phyloP scores from a whole-genome alignment of 73 alveolate species.

The Paraurostyla sp. region DNA sequence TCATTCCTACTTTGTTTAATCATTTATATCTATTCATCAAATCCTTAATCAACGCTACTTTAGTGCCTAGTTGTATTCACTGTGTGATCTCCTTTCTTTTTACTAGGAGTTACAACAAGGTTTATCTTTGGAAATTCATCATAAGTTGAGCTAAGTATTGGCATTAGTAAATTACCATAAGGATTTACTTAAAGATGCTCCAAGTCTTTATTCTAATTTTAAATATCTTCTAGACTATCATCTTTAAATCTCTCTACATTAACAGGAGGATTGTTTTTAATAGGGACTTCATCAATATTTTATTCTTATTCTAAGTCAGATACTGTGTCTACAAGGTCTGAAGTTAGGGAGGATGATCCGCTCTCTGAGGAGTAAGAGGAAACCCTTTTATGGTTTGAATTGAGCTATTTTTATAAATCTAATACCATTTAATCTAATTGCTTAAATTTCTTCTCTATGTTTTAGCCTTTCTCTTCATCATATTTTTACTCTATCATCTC shows the following conservation, averaged over 20 bases:
- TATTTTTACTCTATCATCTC: background rate
- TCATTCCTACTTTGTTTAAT: background rate
- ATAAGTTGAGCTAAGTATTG: too few relatives aligned
- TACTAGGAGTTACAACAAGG: too few relatives aligned
- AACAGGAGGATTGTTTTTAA: background rate
- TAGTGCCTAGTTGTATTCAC: too few relatives aligned
- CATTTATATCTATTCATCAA: too few relatives aligned
- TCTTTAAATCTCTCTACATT: background rate
- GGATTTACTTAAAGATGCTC: too few relatives aligned
- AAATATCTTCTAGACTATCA: background rate
- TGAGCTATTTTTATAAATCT: background rate
- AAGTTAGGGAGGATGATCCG: background rate
- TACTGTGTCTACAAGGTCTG: conserved; percentile 9
- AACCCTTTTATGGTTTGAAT: background rate
- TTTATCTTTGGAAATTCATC: too few relatives aligned
- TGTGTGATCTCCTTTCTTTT: too few relatives aligned
- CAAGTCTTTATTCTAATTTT: too few relatives aligned
- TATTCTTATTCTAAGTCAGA: conserved; percentile 27
- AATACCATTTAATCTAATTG: background rate
- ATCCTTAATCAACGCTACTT: too few relatives aligned
- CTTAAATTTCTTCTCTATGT: background rate
- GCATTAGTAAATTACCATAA: too few relatives aligned
- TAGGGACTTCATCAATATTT: background rate
- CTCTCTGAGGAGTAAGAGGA: background rate
- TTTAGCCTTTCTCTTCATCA: background rate